Percentiles rank a stretch among this genome's conserved stretches.
Evolutionary conservation across 1,139 yeast genomes (phyloP).

Genomic region (Pichia sp.): DNA sequence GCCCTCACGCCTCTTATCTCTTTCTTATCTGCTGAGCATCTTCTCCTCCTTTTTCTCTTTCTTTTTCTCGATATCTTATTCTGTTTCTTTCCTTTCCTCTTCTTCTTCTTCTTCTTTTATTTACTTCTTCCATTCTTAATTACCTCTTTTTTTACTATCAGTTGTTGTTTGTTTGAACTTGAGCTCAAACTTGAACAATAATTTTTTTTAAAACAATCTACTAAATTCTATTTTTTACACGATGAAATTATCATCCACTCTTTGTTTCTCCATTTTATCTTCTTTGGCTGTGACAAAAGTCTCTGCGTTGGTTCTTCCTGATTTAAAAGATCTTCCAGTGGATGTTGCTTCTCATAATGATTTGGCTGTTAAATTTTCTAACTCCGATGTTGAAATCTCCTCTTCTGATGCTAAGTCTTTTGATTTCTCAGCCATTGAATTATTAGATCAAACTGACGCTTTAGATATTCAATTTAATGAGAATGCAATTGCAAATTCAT

Average conservation of each 20-base stretch:
- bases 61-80: background rate
- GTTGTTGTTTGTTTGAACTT: background rate
- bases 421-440: slow-evolving; percentile 7
- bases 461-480: slow-evolving; percentile 37
- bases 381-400: slow-evolving; percentile 3
- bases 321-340: slow-evolving; percentile 40
- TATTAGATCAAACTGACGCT: slow-evolving; percentile 28
- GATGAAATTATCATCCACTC: slow-evolving; percentile 45
- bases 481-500: slow-evolving; percentile 64
- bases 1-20: too few relatives aligned
- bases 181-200: background rate
- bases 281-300: slow-evolving; percentile 53
- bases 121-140: background rate
- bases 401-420: slow-evolving; percentile 4
- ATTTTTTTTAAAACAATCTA: background rate
- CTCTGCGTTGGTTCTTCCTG: slow-evolving; percentile 62
- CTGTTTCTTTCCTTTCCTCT: background rate
- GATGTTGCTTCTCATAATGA: slow-evolving; percentile 28
- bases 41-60: too few relatives aligned
- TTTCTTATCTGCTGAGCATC: background rate
- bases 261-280: slow-evolving; percentile 40
- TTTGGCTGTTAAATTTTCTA: slow-evolving; percentile 3
- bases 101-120: slow-evolving; percentile 1
- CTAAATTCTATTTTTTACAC: background rate
- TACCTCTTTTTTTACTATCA: slow-evolving; percentile 2